These are phyloP conservation scores for Populus euphratica DNA, from an alignment of 345 rosid species.

Conservation along the genomic window DNA sequence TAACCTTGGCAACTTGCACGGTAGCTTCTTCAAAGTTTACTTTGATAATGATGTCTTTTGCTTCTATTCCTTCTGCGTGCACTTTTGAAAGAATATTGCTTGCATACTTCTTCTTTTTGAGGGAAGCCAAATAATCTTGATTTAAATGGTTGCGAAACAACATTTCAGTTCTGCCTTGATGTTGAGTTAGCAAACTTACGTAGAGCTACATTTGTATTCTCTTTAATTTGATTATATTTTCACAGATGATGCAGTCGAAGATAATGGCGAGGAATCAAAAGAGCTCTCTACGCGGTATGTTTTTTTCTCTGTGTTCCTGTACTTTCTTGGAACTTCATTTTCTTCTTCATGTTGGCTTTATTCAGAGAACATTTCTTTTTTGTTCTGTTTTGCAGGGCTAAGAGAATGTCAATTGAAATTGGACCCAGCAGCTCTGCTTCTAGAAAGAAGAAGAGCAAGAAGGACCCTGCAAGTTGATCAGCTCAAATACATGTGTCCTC, in stretches of 20 bases:
- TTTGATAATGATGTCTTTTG: not conserved
- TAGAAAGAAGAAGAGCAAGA: slow-evolving; percentile 74
- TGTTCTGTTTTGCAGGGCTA: slow-evolving; percentile 47
- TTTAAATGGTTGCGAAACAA: no score
- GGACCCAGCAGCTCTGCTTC: slow-evolving; percentile 65
- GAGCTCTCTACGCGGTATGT: slow-evolving; percentile 53
- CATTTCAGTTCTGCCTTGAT: not conserved
- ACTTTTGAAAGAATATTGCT: not conserved
- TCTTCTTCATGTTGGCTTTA: not conserved
- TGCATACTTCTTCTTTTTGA: not conserved
- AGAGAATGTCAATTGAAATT: slow-evolving; percentile 70
- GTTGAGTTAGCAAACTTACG: not conserved
- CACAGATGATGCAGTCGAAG: slow-evolving; percentile 32
- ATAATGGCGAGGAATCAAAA: slow-evolving; percentile 43
- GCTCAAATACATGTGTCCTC: not conserved
- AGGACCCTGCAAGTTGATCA: slow-evolving; percentile 11
- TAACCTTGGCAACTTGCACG: not conserved
- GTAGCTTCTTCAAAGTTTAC: not conserved
- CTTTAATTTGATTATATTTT: slow-evolving; percentile 8
- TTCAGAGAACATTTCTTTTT: not conserved
- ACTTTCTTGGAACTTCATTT: not conserved
- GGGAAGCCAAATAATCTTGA: not conserved
- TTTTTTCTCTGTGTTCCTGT: not conserved
- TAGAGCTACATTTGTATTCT: not conserved
- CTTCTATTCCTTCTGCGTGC: not conserved